phyloP scores from a whole-genome alignment of 352 stramenopile genomes.

The Saprolegnia parasitica region DNA sequence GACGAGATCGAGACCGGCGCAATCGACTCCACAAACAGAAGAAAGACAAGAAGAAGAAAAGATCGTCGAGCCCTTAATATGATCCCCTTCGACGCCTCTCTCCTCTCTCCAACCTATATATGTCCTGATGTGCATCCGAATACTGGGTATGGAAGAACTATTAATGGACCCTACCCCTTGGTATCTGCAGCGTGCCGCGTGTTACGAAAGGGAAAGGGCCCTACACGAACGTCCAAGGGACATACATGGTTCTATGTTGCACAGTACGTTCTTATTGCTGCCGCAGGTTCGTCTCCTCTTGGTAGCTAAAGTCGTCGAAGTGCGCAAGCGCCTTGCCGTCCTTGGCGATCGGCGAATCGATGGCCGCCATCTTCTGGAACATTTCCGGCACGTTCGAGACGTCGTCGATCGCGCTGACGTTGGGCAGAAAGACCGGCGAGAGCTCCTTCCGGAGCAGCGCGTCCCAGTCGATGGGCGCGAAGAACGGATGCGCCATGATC shows the following conservation, averaged over 20 bases:
- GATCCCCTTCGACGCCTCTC: neutral
- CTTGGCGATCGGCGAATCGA: slow-evolving; percentile 84
- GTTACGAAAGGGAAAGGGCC: too few relatives aligned
- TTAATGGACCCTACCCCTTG: too few relatives aligned
- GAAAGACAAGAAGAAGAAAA: slow-evolving; percentile 60
- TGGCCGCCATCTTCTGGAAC: slow-evolving; percentile 86
- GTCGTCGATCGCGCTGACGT: slow-evolving; percentile 74
- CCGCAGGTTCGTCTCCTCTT: slow-evolving; percentile 47
- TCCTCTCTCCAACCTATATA: too few relatives aligned
- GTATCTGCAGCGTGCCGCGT: too few relatives aligned
- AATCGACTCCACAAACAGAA: slow-evolving; percentile 87
- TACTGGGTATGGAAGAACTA: too few relatives aligned
- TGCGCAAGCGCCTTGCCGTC: slow-evolving; percentile 79
- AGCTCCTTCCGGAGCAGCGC: slow-evolving; percentile 82
- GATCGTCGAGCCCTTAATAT: slow-evolving; percentile 20
- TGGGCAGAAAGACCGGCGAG: slow-evolving; percentile 67
- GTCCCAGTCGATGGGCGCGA: slow-evolving; percentile 81
- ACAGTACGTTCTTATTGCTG: neutral
- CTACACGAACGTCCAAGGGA: too few relatives aligned
- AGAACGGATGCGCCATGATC: slow-evolving; percentile 87
- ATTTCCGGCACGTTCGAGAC: slow-evolving; percentile 87
- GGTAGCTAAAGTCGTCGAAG: slow-evolving; percentile 88
- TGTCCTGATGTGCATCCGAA: too few relatives aligned
- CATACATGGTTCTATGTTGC: neutral
- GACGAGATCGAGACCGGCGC: slow-evolving; percentile 77